phyloP scores from a whole-genome alignment of 495 filamentous ascomycete species.

The Penicillium cataractarum region DNA sequence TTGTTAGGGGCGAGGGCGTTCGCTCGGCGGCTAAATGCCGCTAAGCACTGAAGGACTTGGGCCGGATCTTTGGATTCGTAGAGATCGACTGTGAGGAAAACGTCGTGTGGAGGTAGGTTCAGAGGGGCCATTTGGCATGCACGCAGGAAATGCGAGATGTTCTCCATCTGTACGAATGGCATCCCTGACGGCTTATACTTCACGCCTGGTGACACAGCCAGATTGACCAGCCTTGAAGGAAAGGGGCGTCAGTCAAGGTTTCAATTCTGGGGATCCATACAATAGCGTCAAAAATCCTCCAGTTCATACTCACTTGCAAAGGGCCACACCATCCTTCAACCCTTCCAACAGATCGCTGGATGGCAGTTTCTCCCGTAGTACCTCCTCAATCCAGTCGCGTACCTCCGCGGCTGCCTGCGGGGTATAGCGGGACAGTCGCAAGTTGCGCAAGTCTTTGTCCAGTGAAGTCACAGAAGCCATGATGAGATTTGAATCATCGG shows the following conservation, averaged over 20 bases:
- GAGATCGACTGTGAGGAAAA: conserved; percentile 96
- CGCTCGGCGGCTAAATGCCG: conserved; percentile 87
- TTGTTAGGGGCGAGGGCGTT: conserved; percentile 71
- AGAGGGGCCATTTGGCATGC: conserved; percentile 83
- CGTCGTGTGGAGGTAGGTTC: conserved; percentile 87
- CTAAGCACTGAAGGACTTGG: conserved; percentile 91
- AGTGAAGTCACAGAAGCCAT: conserved; percentile 97
- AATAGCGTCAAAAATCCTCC: not conserved
- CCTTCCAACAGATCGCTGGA: conserved; percentile 77
- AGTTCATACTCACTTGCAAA: conserved; percentile 76
- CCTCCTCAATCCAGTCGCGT: conserved; percentile 82
- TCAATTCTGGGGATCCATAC: conserved; percentile 4
- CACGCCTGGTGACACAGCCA: conserved; percentile 77
- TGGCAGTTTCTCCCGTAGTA: conserved; percentile 72
- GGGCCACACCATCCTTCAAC: conserved; percentile 84
- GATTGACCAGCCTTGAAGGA: conserved; percentile 74
- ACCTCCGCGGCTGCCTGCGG: conserved; percentile 88
- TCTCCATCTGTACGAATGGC: conserved; percentile 99
- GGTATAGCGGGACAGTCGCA: conserved; percentile 94
- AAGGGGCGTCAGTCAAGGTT: conserved; percentile 21
- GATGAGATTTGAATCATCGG: conserved; percentile 15
- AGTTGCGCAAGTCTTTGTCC: conserved; percentile 91
- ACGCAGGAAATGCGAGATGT: conserved; percentile 94
- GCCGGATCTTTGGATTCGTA: conserved; percentile 96
- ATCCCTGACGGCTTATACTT: conserved; percentile 80